phyloP scores from a whole-genome alignment of 345 rosid genomes.

The Salix purpurea region DNA sequence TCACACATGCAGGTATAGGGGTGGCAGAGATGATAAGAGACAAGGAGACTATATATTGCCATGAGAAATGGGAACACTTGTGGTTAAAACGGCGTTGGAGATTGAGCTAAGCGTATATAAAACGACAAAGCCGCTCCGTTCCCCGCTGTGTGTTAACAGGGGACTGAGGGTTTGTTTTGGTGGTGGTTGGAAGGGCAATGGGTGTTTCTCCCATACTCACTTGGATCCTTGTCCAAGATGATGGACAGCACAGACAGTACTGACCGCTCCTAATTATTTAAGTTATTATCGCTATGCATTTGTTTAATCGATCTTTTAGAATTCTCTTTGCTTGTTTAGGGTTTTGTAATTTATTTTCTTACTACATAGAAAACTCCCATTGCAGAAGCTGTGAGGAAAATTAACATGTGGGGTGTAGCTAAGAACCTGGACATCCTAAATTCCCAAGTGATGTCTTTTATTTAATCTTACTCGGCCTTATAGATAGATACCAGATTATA shows the following conservation, averaged over 20 bases:
- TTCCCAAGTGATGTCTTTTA: conserved; percentile 25
- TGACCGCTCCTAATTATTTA: neutral
- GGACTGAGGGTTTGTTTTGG: conserved; percentile 41
- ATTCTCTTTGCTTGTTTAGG: neutral
- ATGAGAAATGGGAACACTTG: conserved; percentile 28
- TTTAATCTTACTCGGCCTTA: neutral
- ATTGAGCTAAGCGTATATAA: conserved; percentile 8
- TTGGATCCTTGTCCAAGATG: conserved; percentile 34
- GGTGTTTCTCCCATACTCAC: conserved; percentile 37
- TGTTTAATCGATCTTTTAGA: neutral
- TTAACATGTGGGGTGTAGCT: conserved; percentile 22
- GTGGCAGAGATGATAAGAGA: conserved; percentile 14
- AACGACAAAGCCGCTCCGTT: conserved; percentile 22
- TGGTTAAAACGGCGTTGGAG: conserved; percentile 27
- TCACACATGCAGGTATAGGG: neutral
- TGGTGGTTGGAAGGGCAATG: conserved; percentile 56
- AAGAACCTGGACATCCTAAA: conserved; percentile 43
- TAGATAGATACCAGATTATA: conserved; percentile 11
- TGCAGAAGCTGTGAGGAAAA: neutral
- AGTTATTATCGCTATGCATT: neutral
- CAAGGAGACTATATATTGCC: conserved; percentile 29
- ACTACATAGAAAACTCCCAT: neutral
- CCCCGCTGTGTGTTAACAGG: conserved; percentile 17
- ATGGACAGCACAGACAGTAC: neutral
- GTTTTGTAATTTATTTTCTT: neutral